Evolutionary conservation across 73 alveolate species (phyloP), one percentile per base, ranked within the genome.

Genomic region (Durusdinium trenchii): DNA sequence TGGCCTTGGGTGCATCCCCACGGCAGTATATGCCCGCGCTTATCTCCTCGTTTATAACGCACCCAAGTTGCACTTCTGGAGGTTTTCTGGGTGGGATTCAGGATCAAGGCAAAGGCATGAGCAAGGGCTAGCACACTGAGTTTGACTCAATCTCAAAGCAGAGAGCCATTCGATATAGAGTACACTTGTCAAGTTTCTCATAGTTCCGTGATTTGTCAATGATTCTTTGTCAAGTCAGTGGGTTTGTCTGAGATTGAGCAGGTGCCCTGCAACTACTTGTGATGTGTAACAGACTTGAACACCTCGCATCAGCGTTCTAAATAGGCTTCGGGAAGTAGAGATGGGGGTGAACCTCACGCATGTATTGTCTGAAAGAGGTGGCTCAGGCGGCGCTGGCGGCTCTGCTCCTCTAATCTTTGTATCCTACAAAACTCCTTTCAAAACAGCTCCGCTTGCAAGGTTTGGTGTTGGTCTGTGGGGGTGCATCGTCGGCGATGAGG

Each of bases 391-490:
- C 28, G 20, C 64, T 9, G 64, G 9, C 9, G 9, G 64, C 64
- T 20, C 64, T 54, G 20, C 28, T 20, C 20, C n/a, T n/a, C n/a
- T n/a, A n/a, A n/a, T n/a, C n/a, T n/a, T n/a, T n/a, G n/a, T n/a
- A n/a, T n/a, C n/a, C n/a, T n/a, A n/a, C n/a, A n/a, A n/a, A n/a
- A n/a, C n/a, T n/a, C n/a, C n/a, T n/a, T 62, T 62, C 43, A 38
- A 62, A 12, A 6, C 76, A 62, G 43, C 7, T 9, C 32, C 57
- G 3, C 57, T 7, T 38, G 16, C 64, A 16, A 91, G 98, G 98
- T 91, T 91, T 32, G 78, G 40, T 42, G 85, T 91, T n/a, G 98
- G 98, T 46, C 76, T 91, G 3, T 91, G 98, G 98, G 98, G 98
- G 60, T 91, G 98, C 89, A 7, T n/a, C 6, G 90, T 91, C 45